Evolutionary conservation across 2,329 filamentous ascomycete genomes (phyloP).

Genomic region (Colletotrichum tofieldiae): DNA sequence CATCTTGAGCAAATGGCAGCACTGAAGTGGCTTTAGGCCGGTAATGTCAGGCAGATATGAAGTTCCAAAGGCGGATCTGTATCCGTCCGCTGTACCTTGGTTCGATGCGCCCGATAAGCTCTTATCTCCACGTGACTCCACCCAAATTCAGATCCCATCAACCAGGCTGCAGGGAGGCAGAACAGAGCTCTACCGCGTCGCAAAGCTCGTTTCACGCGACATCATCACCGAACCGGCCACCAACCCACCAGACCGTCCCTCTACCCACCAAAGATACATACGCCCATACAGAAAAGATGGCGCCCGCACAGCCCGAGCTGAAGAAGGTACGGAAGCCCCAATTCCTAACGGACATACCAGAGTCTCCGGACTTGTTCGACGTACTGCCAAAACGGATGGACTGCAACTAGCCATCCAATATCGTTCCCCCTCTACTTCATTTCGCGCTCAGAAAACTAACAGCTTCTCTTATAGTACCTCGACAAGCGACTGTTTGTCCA

Average conservation of each 20-base stretch:
- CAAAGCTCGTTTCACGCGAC: slow-evolving; percentile 36
- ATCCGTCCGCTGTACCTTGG: not conserved
- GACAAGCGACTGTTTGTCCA: slow-evolving; percentile 99
- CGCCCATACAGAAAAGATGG: slow-evolving; percentile 76
- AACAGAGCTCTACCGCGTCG: slow-evolving; percentile 38
- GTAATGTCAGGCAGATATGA: slow-evolving; percentile 15
- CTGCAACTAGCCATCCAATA: not conserved
- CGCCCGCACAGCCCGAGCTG: slow-evolving; percentile 97
- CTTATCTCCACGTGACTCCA: slow-evolving; percentile 67
- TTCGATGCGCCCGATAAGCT: slow-evolving; percentile 43
- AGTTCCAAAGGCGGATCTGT: not conserved
- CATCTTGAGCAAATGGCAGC: slow-evolving; percentile 56
- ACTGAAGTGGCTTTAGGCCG: not conserved
- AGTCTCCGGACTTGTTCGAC: slow-evolving; percentile 38
- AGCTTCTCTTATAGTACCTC: slow-evolving; percentile 80
- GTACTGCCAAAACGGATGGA: slow-evolving; percentile 19
- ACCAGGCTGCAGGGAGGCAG: slow-evolving; percentile 29
- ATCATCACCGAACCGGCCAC: slow-evolving; percentile 15
- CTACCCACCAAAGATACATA: not conserved
- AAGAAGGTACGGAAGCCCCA: slow-evolving; percentile 82
- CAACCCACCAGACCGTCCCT: slow-evolving; percentile 11
- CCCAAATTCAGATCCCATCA: slow-evolving; percentile 39
- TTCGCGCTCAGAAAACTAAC: slow-evolving; percentile 11
- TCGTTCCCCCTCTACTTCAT: not conserved
- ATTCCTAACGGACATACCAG: slow-evolving; percentile 45